phyloP scores from a whole-genome alignment of 768 basidiomycete genomes.

The Gloeophyllum trabeum region DNA sequence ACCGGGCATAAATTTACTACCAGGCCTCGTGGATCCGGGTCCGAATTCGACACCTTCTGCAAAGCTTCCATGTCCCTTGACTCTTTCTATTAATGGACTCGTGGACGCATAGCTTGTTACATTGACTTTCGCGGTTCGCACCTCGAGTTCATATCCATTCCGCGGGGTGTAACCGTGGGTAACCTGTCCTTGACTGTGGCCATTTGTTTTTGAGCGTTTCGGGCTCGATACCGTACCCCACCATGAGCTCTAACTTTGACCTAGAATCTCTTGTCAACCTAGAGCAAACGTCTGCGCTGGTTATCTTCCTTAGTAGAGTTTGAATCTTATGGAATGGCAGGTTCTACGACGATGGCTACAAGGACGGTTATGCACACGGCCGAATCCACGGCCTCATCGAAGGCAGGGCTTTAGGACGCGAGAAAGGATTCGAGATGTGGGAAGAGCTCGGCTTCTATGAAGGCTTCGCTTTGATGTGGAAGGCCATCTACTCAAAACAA shows the following conservation, averaged over 20 bases:
- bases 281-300: conserved; percentile 40
- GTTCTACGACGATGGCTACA: conserved; percentile 73
- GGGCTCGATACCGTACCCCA: no score
- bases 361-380: conserved; percentile 76
- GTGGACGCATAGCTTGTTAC: no score
- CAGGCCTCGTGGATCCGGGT: no score
- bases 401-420: conserved; percentile 77
- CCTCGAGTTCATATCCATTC: no score
- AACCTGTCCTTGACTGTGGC: no score
- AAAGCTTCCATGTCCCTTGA: no score
- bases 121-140: no score
- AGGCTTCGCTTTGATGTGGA: conserved; percentile 73
- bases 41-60: no score
- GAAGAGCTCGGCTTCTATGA: conserved; percentile 94
- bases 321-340: conserved; percentile 23
- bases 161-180: no score
- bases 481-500: conserved; percentile 31
- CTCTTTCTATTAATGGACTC: no score
- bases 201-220: no score
- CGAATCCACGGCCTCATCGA: conserved; percentile 85
- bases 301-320: conserved; percentile 2
- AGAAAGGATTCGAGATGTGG: conserved; percentile 94
- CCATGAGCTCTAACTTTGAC: conserved; percentile 30
- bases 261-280: conserved; percentile 49
- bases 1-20: no score